Conservation (phyloP, 768 basidiomycete species). For the Tricholoma flavovirens region DNA sequence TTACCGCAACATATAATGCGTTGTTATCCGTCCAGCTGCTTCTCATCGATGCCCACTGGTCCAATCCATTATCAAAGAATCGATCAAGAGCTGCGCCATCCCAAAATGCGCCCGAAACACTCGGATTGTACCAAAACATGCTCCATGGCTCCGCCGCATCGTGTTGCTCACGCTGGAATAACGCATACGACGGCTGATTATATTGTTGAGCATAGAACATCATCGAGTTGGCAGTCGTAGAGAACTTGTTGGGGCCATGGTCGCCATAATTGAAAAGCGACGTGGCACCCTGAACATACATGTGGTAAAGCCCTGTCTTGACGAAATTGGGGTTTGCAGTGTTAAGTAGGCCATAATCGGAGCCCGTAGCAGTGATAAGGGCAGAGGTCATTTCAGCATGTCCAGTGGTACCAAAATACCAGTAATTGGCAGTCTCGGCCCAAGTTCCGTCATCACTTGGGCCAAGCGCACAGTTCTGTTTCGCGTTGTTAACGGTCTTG, state of each 20-base stretch:
- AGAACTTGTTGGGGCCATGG: slow-evolving; percentile 92
- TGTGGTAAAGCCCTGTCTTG: slow-evolving; percentile 81
- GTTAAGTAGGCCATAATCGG: slow-evolving; percentile 62
- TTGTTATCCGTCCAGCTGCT: slow-evolving; percentile 87
- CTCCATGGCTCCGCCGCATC: slow-evolving; percentile 82
- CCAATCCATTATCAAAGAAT: slow-evolving; percentile 64
- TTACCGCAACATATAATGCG: slow-evolving; percentile 83
- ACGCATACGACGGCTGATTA: slow-evolving; percentile 64
- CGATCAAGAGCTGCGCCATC: slow-evolving; percentile 75
- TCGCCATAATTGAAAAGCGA: slow-evolving; percentile 82
- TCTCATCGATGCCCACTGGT: slow-evolving; percentile 90
- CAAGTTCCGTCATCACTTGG: slow-evolving; percentile 77
- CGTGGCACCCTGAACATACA: slow-evolving; percentile 81
- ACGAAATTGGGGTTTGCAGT: slow-evolving; percentile 63
- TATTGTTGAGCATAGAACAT: slow-evolving; percentile 70
- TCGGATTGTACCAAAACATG: slow-evolving; percentile 92
- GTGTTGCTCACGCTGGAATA: slow-evolving; percentile 87
- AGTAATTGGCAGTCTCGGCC: slow-evolving; percentile 91
- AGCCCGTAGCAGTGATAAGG: slow-evolving; percentile 81
- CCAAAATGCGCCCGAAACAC: slow-evolving; percentile 87
- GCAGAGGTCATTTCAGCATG: slow-evolving; percentile 86
- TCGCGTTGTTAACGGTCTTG: slow-evolving; percentile 68
- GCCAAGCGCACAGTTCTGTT: slow-evolving; percentile 65
- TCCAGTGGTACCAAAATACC: slow-evolving; percentile 91
- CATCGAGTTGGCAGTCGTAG: slow-evolving; percentile 87